Evolutionary conservation across 768 basidiomycete species (phyloP).

Genomic region (Solioccasus polychromus): DNA sequence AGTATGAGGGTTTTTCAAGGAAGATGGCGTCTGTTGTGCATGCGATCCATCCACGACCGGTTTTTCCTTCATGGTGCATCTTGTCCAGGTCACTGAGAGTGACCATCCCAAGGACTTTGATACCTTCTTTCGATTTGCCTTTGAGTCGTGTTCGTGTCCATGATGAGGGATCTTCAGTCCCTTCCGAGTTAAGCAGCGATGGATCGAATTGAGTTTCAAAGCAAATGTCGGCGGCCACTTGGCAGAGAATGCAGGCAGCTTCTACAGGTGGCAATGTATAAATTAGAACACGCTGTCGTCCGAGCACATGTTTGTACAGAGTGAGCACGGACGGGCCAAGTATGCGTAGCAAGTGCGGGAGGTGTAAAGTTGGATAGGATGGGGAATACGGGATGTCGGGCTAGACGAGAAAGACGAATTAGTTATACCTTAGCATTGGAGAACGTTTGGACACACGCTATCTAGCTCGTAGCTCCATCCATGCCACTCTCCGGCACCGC

Average conservation of each 20-base stretch:
- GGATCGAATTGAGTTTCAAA: constrained; percentile 44
- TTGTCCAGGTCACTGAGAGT: constrained; percentile 71
- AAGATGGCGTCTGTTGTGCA: constrained; percentile 87
- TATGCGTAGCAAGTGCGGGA: constrained; percentile 72
- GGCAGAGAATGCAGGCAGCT: constrained; percentile 68
- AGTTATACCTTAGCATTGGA: not conserved
- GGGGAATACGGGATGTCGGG: constrained; percentile 21
- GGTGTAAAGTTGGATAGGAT: constrained; percentile 60
- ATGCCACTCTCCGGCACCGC: constrained; percentile 58
- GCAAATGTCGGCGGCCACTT: constrained; percentile 59
- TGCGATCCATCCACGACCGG: constrained; percentile 78
- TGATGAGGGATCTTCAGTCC: constrained; percentile 26
- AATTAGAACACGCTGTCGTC: constrained; percentile 71
- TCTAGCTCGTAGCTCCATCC: constrained; percentile 71
- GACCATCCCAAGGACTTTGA: constrained; percentile 75
- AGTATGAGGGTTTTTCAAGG: constrained; percentile 74
- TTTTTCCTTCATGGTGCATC: constrained; percentile 51
- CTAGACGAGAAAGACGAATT: constrained; percentile 18
- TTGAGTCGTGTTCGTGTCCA: constrained; percentile 31
- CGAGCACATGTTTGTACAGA: constrained; percentile 75
- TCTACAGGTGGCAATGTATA: constrained; percentile 80
- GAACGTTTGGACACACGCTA: constrained; percentile 35
- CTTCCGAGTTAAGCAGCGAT: constrained; percentile 18
- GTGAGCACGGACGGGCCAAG: constrained; percentile 78
- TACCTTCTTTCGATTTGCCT: constrained; percentile 47